These are phyloP conservation scores for Coemansia sp. DNA, from an alignment of 192 early-diverging fungal species.

Conservation along the genomic window DNA sequence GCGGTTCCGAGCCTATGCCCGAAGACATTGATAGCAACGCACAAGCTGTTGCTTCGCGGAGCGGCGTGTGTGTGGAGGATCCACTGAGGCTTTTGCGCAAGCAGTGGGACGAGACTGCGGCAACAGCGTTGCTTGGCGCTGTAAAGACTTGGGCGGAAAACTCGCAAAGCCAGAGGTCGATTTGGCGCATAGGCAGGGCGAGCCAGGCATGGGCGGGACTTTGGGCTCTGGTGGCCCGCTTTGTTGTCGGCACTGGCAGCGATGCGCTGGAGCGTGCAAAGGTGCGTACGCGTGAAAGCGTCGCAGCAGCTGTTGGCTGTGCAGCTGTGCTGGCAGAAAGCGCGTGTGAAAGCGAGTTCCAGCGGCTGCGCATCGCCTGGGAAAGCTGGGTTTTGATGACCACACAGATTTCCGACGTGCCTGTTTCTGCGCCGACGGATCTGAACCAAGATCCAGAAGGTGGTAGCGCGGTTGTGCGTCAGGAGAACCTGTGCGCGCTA, in stretches of 20 bases:
- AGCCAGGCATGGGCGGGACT: conserved; percentile 24
- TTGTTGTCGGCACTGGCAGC: conserved; percentile 17
- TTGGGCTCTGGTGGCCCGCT: conserved; percentile 26
- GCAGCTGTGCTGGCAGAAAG: conserved; percentile 12
- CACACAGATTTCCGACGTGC: conserved; percentile 5
- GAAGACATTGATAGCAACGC: conserved; percentile 1
- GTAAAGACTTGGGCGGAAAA: conserved; percentile 26
- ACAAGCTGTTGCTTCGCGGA: conserved; percentile 14
- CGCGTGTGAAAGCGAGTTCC: not conserved
- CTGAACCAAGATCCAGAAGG: conserved; percentile 19
- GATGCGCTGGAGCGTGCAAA: conserved; percentile 1
- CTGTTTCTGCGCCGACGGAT: not conserved
- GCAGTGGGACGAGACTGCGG: conserved; percentile 54
- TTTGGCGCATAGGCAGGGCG: conserved; percentile 14
- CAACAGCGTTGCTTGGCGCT: conserved; percentile 35
- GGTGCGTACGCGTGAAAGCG: conserved; percentile 32
- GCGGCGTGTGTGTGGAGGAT: conserved; percentile 48
- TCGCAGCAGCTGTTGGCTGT: conserved; percentile 27
- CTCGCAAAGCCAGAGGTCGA: not conserved
- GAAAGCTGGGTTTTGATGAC: conserved; percentile 31
- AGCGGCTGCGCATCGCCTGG: conserved; percentile 34
- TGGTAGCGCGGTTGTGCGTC: conserved; percentile 17
- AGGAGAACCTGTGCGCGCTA: conserved; percentile 30
- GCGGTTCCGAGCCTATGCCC: not conserved
- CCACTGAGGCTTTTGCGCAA: conserved; percentile 21